A percentile compares a stretch with the other conserved stretches of the same genome.
Evolutionary conservation across 2,329 filamentous ascomycete species (phyloP).

Genomic region (Thielaviopsis euricoi): DNA sequence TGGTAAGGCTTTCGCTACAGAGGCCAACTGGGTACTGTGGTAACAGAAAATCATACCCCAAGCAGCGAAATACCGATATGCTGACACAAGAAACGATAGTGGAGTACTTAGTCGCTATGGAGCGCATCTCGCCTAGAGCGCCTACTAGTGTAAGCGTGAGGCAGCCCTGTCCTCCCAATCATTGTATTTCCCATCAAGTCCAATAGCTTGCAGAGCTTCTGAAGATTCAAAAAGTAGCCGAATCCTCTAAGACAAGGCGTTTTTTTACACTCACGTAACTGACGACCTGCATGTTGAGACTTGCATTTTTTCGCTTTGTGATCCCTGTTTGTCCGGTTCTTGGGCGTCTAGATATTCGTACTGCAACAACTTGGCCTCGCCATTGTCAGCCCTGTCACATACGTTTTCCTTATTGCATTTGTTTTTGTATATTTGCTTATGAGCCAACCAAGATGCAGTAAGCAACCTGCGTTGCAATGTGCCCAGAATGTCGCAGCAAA

Average conservation of each 20-base stretch:
- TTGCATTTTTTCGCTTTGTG: background rate
- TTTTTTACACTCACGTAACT: background rate
- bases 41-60: background rate
- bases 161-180: background rate
- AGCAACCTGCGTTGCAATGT: background rate
- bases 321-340: background rate
- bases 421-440: too few relatives aligned
- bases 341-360: background rate
- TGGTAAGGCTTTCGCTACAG: background rate
- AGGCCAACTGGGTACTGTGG: background rate
- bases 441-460: background rate
- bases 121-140: background rate
- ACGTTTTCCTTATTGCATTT: too few relatives aligned
- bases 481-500: background rate
- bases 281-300: background rate
- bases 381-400: background rate
- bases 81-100: background rate
- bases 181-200: background rate
- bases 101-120: background rate
- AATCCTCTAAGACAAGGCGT: too few relatives aligned
- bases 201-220: background rate
- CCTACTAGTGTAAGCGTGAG: background rate
- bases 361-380: background rate
- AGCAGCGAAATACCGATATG: background rate
- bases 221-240: background rate